phyloP scores from a whole-genome alignment of 2,329 filamentous ascomycete species.

The Scedosporium apiospermum region DNA sequence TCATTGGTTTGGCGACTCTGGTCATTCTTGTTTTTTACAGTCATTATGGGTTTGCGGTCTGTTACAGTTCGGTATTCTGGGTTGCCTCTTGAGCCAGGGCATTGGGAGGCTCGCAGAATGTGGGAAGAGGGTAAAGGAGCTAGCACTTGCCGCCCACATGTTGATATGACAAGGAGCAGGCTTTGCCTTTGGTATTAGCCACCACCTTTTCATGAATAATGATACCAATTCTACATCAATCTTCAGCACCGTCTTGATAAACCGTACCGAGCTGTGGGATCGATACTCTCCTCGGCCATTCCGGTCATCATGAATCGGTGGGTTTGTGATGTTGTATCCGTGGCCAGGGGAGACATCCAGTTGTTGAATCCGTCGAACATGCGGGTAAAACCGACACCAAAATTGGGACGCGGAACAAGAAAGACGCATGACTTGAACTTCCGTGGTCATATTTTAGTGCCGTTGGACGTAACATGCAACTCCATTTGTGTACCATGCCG shows the following conservation, averaged over 20 bases:
- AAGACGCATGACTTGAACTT: conserved; percentile 3
- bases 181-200: not conserved
- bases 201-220: not conserved
- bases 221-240: not conserved
- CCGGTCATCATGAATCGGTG: too few relatives aligned
- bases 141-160: too few relatives aligned
- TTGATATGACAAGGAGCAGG: too few relatives aligned
- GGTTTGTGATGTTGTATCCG: not conserved
- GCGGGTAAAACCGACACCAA: not conserved
- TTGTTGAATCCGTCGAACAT: too few relatives aligned
- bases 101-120: too few relatives aligned
- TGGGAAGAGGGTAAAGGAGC: too few relatives aligned
- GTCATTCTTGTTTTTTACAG: conserved; percentile 2
- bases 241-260: too few relatives aligned
- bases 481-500: conserved; percentile 8
- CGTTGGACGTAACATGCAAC: conserved; percentile 7
- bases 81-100: too few relatives aligned
- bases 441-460: conserved; percentile 6
- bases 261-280: too few relatives aligned
- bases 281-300: too few relatives aligned
- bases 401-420: not conserved
- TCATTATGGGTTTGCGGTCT: not conserved
- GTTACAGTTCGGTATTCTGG: too few relatives aligned
- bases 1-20: not conserved
- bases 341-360: not conserved